Percentiles rank a stretch among this genome's conserved stretches.
Evolutionary conservation across 2,329 filamentous ascomycete species (phyloP).

Genomic region (Trichophyton simii): DNA sequence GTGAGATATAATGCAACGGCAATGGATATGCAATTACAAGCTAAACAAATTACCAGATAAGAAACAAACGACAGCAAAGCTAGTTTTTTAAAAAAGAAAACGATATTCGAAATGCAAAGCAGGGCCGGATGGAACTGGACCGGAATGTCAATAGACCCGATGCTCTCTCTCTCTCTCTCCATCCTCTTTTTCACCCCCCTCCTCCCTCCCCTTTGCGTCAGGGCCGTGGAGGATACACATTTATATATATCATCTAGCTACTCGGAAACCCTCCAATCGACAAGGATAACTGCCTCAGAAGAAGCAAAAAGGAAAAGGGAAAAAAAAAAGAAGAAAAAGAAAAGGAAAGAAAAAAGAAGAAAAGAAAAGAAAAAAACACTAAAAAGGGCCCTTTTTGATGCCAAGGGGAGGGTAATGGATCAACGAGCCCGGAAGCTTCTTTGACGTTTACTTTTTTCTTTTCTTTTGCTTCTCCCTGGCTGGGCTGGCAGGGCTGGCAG

Average conservation of each 20-base stretch:
- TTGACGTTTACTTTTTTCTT: not conserved
- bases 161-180: not conserved
- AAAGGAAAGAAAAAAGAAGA: too few relatives aligned
- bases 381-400: not conserved
- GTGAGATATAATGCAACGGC: not conserved
- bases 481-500: too few relatives aligned
- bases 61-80: too few relatives aligned
- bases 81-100: too few relatives aligned
- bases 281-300: not conserved
- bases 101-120: too few relatives aligned
- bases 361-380: too few relatives aligned
- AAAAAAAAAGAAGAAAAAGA: too few relatives aligned
- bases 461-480: not conserved
- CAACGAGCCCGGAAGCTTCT: constrained; percentile 1
- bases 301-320: too few relatives aligned
- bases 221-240: not conserved
- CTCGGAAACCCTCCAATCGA: not conserved
- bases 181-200: not conserved
- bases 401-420: not conserved
- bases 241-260: not conserved
- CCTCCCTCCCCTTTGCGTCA: not conserved
- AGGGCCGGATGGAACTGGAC: too few relatives aligned
- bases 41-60: too few relatives aligned
- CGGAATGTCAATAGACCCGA: not conserved
- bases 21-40: not conserved